Conservation (phyloP, 2,329 filamentous ascomycete species). For the Xylaria sp. region DNA sequence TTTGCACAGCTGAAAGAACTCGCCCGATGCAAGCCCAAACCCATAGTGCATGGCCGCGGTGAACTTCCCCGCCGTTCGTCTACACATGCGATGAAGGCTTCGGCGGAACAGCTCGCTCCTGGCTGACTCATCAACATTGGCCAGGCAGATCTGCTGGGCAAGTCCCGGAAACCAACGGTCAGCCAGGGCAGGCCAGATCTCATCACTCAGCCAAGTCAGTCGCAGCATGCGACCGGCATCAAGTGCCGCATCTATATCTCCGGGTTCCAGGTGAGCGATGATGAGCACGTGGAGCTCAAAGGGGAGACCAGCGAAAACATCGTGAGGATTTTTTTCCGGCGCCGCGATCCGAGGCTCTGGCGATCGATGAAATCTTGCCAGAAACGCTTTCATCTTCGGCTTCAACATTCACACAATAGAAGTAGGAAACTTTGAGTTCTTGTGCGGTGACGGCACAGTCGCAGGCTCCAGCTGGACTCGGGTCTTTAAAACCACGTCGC, state of each 20-base stretch:
- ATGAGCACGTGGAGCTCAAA: constrained; percentile 48
- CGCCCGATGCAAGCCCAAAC: constrained; percentile 43
- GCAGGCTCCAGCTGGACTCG: neutral
- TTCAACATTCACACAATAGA: neutral
- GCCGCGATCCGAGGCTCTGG: constrained; percentile 18
- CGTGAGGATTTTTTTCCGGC: constrained; percentile 23
- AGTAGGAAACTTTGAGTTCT: neutral
- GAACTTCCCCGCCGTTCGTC: constrained; percentile 44
- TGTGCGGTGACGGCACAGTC: constrained; percentile 9
- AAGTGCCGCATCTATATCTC: constrained; percentile 42
- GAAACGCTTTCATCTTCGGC: constrained; percentile 30
- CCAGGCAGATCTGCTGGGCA: constrained; percentile 41
- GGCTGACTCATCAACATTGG: constrained; percentile 29
- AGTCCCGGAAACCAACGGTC: constrained; percentile 47
- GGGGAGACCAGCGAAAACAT: constrained; percentile 46
- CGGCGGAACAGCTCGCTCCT: constrained; percentile 43
- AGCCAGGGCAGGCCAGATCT: constrained; percentile 48
- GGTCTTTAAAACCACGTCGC: constrained; percentile 13
- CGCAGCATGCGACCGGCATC: constrained; percentile 42
- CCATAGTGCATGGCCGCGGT: constrained; percentile 45
- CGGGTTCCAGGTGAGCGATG: constrained; percentile 42
- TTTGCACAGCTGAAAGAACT: constrained; percentile 45
- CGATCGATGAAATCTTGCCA: constrained; percentile 35
- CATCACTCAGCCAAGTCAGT: constrained; percentile 46
- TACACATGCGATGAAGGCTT: constrained; percentile 40